Percentiles rank a stretch among this genome's conserved stretches.
Conservation (phyloP, 345 rosid species). For the Salix arbutifolia region DNA sequence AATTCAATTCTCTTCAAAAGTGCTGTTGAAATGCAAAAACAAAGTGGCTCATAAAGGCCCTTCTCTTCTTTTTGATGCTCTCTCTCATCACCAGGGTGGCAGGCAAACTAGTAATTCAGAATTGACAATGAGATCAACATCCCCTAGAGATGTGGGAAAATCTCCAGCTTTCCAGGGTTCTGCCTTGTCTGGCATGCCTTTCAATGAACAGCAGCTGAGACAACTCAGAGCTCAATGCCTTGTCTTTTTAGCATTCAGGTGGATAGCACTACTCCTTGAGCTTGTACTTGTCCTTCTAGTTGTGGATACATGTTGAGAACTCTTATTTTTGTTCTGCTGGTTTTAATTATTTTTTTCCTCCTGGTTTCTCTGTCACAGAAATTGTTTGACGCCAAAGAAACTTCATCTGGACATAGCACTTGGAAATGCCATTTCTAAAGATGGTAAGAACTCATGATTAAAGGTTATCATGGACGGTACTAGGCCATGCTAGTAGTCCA, state of each 20-base stretch:
- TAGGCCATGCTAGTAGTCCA: background rate
- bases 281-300: slow-evolving; percentile 6
- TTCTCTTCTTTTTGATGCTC: background rate
- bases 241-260: slow-evolving; percentile 88
- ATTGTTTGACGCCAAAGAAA: slow-evolving; percentile 71
- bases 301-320: background rate
- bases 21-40: too few species aligned
- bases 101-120: slow-evolving; percentile 44
- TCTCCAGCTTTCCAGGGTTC: slow-evolving; percentile 48
- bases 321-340: background rate
- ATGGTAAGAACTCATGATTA: slow-evolving; percentile 42
- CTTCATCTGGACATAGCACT: slow-evolving; percentile 85
- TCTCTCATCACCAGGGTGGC: slow-evolving; percentile 41
- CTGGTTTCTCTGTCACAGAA: slow-evolving; percentile 41
- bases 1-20: too few species aligned
- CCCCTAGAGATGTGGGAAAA: slow-evolving; percentile 63
- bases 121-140: slow-evolving; percentile 43
- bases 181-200: slow-evolving; percentile 50
- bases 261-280: slow-evolving; percentile 12
- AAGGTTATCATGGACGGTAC: background rate
- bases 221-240: slow-evolving; percentile 97
- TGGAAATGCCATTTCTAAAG: slow-evolving; percentile 64
- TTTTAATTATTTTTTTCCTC: slow-evolving; percentile 1
- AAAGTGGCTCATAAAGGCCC: background rate
- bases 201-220: slow-evolving; percentile 84